Conservation (phyloP, 2,329 filamentous ascomycete genomes). For the Claviceps monticola region DNA sequence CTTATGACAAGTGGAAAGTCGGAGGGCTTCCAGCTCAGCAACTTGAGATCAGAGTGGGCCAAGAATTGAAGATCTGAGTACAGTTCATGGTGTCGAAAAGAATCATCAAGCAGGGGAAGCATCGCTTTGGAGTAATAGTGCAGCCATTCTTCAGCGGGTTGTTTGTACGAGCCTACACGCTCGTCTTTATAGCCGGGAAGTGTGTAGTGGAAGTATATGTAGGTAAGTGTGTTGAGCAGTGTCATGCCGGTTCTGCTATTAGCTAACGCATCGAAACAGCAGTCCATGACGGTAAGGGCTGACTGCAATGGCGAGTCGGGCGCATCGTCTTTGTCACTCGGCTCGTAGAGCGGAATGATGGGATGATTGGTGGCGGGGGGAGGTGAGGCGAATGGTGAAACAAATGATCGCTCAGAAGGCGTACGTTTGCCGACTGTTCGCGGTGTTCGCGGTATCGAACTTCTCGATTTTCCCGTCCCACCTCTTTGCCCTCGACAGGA, state of each 20-base stretch:
- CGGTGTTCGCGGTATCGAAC: background rate
- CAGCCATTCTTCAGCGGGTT: slow-evolving; percentile 28
- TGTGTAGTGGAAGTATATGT: slow-evolving; percentile 19
- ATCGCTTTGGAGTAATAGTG: slow-evolving; percentile 31
- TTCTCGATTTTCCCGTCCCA: background rate
- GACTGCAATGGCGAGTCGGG: slow-evolving; percentile 13
- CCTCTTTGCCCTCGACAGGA: background rate
- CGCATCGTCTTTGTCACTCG: background rate
- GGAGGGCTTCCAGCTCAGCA: slow-evolving; percentile 14
- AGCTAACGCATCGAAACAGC: slow-evolving; percentile 7
- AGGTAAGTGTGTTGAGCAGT: slow-evolving; percentile 12
- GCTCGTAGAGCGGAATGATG: slow-evolving; percentile 1
- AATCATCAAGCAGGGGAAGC: slow-evolving; percentile 19
- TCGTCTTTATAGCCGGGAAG: slow-evolving; percentile 16
- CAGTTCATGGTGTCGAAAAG: slow-evolving; percentile 20
- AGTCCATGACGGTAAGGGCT: slow-evolving; percentile 15
- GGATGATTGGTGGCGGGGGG: background rate
- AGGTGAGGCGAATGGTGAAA: background rate
- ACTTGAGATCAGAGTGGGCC: slow-evolving; percentile 14
- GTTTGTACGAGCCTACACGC: slow-evolving; percentile 22
- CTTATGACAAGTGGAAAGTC: slow-evolving; percentile 17
- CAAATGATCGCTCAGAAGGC: background rate
- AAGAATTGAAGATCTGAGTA: slow-evolving; percentile 21
- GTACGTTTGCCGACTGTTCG: background rate
- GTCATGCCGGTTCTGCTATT: slow-evolving; percentile 13